Base-by-base conservation (phyloP, 805 yeast species). In the Wickerhamia fluorescens region DNA sequence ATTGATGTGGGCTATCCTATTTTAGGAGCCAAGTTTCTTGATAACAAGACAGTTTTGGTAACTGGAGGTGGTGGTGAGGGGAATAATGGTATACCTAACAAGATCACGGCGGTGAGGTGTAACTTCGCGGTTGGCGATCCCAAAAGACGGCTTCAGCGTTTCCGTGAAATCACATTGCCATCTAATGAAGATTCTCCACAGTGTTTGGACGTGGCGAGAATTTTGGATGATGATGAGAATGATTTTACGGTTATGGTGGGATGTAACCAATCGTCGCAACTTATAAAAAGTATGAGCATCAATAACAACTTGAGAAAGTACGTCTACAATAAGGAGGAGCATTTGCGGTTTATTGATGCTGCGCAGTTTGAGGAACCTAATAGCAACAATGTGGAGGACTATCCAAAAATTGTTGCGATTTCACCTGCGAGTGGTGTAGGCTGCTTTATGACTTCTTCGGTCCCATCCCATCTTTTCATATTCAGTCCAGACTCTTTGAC, bases 51-150 rank as follows among this genome's bases (percentile, higher is more conserved):
- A 2, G 51, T 88, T 16, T 53, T 87, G 27, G 80, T 80, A 16
- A 76, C 86, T 3, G 98, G 98, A 23, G 98, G 98, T 25, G 96
- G 96, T 17, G 97, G 96, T 15, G 94, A 85, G 51, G 95, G 95
- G 7, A 78, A 77, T 46, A 80, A 85, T 45, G 96, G 95, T 17
- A 76, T 86, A 31, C 82, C 88, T 23, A 89, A 89, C 55, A 85
- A 82, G 50, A 60, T 89, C 37, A 75, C 87, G 4, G 79, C 80
- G 2, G 51, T 81, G 23, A 56, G 71, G 26, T 63, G 82, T 25
- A 70, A 74, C 43, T 74, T 79, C 30, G 63, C 63, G 19, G 66
- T 67, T 32, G 49, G 55, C 25, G 51, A 64, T 41, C 62, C 66
- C 28, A 52, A 51, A 8, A 40, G 61, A 31, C 40, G 53, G 24